Evolutionary conservation across 2,329 filamentous ascomycete species (phyloP).

Genomic region (Elsinoe necatrix): DNA sequence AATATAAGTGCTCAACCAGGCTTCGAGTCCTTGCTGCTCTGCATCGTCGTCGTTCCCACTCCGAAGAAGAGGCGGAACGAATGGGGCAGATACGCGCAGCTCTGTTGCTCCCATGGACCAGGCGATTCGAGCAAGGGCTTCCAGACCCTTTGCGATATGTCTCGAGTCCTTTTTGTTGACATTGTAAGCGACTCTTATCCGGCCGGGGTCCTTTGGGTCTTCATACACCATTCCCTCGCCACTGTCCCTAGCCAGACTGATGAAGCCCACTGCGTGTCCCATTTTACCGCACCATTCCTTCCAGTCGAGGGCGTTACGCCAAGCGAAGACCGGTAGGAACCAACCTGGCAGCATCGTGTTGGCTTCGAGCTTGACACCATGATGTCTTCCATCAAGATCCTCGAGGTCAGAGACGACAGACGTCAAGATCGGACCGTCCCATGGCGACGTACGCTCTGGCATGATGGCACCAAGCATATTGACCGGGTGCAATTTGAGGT

Average conservation of each 20-base stretch:
- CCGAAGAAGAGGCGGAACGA: constrained; percentile 56
- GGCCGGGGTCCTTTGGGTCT: constrained; percentile 54
- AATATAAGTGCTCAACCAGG: constrained; percentile 50
- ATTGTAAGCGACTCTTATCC: constrained; percentile 60
- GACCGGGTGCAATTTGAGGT: constrained; percentile 75
- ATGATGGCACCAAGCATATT: constrained; percentile 51
- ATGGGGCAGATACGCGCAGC: constrained; percentile 59
- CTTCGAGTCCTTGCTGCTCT: constrained; percentile 44
- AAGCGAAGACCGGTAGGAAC: constrained; percentile 55
- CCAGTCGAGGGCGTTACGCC: constrained; percentile 59
- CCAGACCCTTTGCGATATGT: constrained; percentile 61
- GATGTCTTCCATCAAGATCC: constrained; percentile 69
- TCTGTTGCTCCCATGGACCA: constrained; percentile 74
- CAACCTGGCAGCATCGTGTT: constrained; percentile 65
- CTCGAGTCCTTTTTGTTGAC: constrained; percentile 62
- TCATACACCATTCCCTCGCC: constrained; percentile 66
- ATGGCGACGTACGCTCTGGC: constrained; percentile 54
- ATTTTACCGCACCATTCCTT: constrained; percentile 64
- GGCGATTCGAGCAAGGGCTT: constrained; percentile 66
- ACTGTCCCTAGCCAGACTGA: constrained; percentile 66
- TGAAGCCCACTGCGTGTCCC: constrained; percentile 61
- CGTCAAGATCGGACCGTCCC: constrained; percentile 70
- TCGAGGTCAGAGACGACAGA: constrained; percentile 68
- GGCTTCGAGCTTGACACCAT: constrained; percentile 75
- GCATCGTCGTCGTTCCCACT: constrained; percentile 22